These are phyloP conservation scores for Penicillium silybi DNA, from an alignment of 495 filamentous ascomycete species.

Conservation along the genomic window DNA sequence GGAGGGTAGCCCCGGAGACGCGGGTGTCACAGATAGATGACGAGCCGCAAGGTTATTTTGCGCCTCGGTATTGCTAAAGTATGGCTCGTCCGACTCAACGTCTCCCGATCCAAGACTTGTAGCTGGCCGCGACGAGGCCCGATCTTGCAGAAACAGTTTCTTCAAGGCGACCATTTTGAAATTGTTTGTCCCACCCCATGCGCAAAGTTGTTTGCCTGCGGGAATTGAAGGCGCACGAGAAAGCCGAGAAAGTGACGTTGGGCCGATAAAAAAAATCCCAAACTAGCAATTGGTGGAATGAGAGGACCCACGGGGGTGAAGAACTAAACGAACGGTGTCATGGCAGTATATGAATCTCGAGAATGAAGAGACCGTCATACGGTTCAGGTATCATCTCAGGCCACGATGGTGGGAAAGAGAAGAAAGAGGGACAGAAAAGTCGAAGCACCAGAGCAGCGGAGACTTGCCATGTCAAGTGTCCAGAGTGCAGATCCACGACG, in stretches of 20 bases:
- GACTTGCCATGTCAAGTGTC: constrained; percentile 15
- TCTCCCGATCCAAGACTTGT: constrained; percentile 7
- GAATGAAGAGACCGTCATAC: constrained; percentile 12
- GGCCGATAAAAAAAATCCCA: constrained; percentile 1
- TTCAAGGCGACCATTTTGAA: constrained; percentile 36
- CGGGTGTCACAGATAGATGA: constrained; percentile 5
- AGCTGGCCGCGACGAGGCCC: constrained; percentile 11
- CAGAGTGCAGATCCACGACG: constrained; percentile 21
- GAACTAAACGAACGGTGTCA: constrained; percentile 12
- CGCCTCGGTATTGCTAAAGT: constrained; percentile 6
- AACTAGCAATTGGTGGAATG: constrained; percentile 13
- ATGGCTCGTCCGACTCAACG: constrained; percentile 2
- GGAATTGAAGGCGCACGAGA: constrained; percentile 1
- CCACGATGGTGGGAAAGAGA: constrained; percentile 3
- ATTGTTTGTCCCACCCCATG: not conserved
- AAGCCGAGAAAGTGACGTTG: constrained; percentile 2
- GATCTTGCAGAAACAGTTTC: constrained; percentile 37
- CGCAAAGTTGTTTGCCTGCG: not conserved
- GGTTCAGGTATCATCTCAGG: constrained; percentile 7
- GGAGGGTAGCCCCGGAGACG: constrained; percentile 15
- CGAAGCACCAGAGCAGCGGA: constrained; percentile 1
- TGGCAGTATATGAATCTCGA: constrained; percentile 15
- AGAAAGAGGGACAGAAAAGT: constrained; percentile 8
- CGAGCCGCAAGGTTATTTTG: constrained; percentile 6
- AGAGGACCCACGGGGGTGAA: constrained; percentile 19